These are phyloP conservation scores for Astragalus glycyphyllos DNA, from an alignment of 306 rosid genomes.

Conservation along the genomic window DNA sequence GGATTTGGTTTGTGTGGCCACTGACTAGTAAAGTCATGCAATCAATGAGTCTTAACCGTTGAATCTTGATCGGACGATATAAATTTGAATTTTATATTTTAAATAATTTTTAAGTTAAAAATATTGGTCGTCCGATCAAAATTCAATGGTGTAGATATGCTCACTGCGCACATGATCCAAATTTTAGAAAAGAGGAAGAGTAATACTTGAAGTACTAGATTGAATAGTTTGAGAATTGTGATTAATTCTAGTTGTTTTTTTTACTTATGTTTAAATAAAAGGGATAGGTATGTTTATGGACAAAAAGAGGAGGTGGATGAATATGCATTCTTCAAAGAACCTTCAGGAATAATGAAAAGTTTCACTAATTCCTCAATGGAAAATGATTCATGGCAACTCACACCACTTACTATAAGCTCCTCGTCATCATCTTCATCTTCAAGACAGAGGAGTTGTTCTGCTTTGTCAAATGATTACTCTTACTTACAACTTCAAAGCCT, in stretches of 20 bases:
- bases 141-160: too few species aligned
- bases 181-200: too few species aligned
- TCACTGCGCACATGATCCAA: too few species aligned
- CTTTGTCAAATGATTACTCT: constrained; percentile 57
- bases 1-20: too few species aligned
- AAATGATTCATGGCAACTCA: constrained; percentile 71
- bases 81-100: too few species aligned
- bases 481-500: constrained; percentile 71
- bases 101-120: too few species aligned
- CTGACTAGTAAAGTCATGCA: too few species aligned
- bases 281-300: constrained; percentile 67
- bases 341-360: constrained; percentile 63
- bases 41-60: too few species aligned
- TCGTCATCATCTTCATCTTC: constrained; percentile 58
- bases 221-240: too few species aligned
- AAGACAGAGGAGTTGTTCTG: constrained; percentile 61
- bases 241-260: not conserved
- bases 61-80: too few species aligned
- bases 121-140: too few species aligned
- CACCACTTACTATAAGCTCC: constrained; percentile 77
- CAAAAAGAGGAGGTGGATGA: constrained; percentile 74
- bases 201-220: too few species aligned
- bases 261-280: constrained; percentile 29
- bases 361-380: constrained; percentile 68
- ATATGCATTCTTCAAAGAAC: constrained; percentile 81